Percentiles rank a stretch among this genome's conserved stretches.
Conservation (phyloP, 768 basidiomycete species). For the Phlebiopsis flavidoalba region DNA sequence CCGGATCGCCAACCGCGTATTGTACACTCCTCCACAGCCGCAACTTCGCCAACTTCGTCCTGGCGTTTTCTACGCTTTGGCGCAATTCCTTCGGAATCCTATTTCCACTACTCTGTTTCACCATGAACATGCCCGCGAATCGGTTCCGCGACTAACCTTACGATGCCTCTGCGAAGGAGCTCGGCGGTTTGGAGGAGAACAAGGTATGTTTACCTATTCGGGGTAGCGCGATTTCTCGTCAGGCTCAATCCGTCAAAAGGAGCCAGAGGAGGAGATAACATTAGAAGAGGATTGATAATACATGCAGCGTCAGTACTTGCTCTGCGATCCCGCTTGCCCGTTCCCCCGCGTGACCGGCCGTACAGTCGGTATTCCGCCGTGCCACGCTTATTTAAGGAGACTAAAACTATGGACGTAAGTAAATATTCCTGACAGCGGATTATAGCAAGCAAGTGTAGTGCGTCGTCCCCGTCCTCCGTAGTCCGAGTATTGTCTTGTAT, state of each 20-base stretch:
- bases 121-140: constrained; percentile 58
- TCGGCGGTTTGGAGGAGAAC: constrained; percentile 75
- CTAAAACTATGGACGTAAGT: neutral
- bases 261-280: constrained; percentile 10
- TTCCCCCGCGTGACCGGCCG: neutral
- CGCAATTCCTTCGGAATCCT: constrained; percentile 54
- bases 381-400: too few species aligned
- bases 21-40: constrained; percentile 51
- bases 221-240: neutral
- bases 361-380: neutral
- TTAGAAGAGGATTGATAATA: constrained; percentile 11
- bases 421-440: neutral
- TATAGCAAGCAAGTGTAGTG: neutral
- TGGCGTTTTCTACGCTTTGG: constrained; percentile 62
- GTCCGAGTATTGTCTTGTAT: constrained; percentile 4
- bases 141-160: constrained; percentile 75
- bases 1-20: constrained; percentile 72
- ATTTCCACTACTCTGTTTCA: constrained; percentile 49
- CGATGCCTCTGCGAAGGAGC: constrained; percentile 66
- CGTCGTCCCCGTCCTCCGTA: neutral
- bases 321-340: neutral
- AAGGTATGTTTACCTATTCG: constrained; percentile 45
- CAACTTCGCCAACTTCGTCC: constrained; percentile 60
- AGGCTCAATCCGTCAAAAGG: constrained; percentile 3
- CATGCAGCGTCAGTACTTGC: neutral